Evolutionary conservation across 1,139 yeast species (phyloP).

Genomic region (Kurtzmaniella quercitrusa): DNA sequence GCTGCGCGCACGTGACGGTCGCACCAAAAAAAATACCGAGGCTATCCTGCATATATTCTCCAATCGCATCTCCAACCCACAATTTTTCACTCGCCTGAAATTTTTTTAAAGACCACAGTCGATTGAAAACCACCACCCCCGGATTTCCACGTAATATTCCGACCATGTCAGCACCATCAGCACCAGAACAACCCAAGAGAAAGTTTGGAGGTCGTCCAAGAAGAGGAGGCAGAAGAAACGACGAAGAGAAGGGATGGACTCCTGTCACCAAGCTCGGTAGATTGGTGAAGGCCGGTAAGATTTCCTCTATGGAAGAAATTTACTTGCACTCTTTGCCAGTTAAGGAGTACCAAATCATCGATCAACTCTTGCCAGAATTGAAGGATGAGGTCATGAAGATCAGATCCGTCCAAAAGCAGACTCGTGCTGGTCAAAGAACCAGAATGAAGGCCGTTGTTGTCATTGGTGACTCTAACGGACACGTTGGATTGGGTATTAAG

Average conservation of each 20-base stretch:
- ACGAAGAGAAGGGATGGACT: conserved; percentile 98
- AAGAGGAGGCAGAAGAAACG: conserved; percentile 62
- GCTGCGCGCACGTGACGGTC: too few relatives aligned
- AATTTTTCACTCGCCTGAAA: neutral
- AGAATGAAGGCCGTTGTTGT: conserved; percentile 99
- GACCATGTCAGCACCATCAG: conserved; percentile 59
- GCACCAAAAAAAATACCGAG: neutral
- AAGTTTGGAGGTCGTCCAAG: conserved; percentile 65
- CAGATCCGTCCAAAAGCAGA: conserved; percentile 99
- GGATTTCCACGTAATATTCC: conserved; percentile 92
- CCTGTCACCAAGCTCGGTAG: conserved; percentile 99
- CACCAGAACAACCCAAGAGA: conserved; percentile 50
- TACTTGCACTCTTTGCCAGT: conserved; percentile 99
- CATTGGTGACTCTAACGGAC: conserved; percentile 99
- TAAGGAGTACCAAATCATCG: conserved; percentile 99
- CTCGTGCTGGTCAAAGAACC: conserved; percentile 99
- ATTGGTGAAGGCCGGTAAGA: conserved; percentile 98
- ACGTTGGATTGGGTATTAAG: conserved; percentile 99
- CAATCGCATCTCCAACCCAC: neutral
- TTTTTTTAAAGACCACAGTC: conserved; percentile 32
- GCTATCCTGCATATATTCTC: neutral
- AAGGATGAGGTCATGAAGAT: conserved; percentile 99
- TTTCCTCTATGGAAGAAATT: conserved; percentile 95
- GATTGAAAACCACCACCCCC: conserved; percentile 89
- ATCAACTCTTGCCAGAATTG: conserved; percentile 91